phyloP scores from a whole-genome alignment of 2,329 filamentous ascomycete genomes.

The Diplodia corticola region DNA sequence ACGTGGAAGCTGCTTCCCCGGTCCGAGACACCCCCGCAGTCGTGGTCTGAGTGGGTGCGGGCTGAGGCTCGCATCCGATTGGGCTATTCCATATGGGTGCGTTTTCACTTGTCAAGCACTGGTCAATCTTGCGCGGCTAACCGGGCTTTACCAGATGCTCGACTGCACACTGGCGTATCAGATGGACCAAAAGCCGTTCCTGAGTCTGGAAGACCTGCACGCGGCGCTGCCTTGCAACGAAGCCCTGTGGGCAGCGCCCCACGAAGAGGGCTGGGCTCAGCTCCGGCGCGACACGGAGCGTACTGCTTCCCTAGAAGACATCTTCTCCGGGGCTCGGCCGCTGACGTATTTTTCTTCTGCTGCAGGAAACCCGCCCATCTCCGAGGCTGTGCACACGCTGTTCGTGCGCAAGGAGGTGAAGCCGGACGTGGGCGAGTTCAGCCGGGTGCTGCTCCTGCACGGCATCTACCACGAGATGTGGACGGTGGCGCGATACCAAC shows the following conservation, averaged over 20 bases:
- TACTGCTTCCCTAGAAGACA: background rate
- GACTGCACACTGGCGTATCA: conserved; percentile 20
- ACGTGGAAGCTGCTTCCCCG: conserved; percentile 4
- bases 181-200: conserved; percentile 18
- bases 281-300: conserved; percentile 13
- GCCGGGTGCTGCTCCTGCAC: conserved; percentile 51
- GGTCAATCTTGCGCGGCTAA: background rate
- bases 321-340: no score
- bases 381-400: conserved; percentile 46
- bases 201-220: conserved; percentile 17
- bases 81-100: conserved; percentile 1
- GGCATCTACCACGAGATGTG: conserved; percentile 53
- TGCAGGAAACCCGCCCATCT: conserved; percentile 35
- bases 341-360: no score
- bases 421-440: conserved; percentile 50
- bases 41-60: conserved; percentile 12
- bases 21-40: conserved; percentile 4
- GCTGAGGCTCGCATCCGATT: conserved; percentile 5
- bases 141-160: background rate
- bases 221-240: conserved; percentile 26
- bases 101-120: background rate
- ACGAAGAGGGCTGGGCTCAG: conserved; percentile 28
- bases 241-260: conserved; percentile 29
- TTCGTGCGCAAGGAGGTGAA: conserved; percentile 53
- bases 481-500: conserved; percentile 50